Evolutionary conservation across 805 yeast genomes (phyloP), one percentile per base, ranked within the genome.

Genomic region (Blastobotrys robertii): DNA sequence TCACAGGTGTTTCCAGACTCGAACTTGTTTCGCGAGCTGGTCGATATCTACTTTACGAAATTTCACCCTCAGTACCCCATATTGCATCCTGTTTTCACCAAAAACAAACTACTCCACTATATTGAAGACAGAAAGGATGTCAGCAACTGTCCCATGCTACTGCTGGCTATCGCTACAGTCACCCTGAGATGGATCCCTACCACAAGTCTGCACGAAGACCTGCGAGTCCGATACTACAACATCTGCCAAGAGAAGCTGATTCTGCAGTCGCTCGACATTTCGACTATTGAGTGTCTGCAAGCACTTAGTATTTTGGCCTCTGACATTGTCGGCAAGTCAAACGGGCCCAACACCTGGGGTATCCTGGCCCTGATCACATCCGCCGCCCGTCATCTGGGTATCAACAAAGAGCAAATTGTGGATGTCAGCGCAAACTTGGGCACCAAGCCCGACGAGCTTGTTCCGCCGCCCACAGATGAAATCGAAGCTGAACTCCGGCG

Each of bases 51-150:
- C 54, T 84, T 85, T 62, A 71, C 82, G 45, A 72, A 81, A 9
- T 74, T 85, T 16, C 94, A 85, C 57, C 92, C 94, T 0, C 77
- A 82, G 9, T 82, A 82, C 59, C 95, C 95, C 0, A 80, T 85
- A 11, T 60, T 85, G 44, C 94, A 85, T 36, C 42, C 46, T 11
- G 43, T 41, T 11, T 30, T 39, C 8, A 34, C 53, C 12, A 41
- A 44, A 34, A 12, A 41, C 10, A 30, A 32, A 19, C 30, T 46
- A 29, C 38, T 35, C 11, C 12, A 14, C 7, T 22, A 38, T 12
- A 15, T 41, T 9, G 37, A 31, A 3, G 8, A 38, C n/a, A 30
- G 25, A 12, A 19, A 30, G 32, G 12, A 28, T 9, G 22, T n/a
- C 3, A n/a, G 30, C 12, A 11, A 40, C n/a, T 37, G 39, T 31